Conservation (phyloP, 106 monocot species). For the Platanthera zijinensis region DNA sequence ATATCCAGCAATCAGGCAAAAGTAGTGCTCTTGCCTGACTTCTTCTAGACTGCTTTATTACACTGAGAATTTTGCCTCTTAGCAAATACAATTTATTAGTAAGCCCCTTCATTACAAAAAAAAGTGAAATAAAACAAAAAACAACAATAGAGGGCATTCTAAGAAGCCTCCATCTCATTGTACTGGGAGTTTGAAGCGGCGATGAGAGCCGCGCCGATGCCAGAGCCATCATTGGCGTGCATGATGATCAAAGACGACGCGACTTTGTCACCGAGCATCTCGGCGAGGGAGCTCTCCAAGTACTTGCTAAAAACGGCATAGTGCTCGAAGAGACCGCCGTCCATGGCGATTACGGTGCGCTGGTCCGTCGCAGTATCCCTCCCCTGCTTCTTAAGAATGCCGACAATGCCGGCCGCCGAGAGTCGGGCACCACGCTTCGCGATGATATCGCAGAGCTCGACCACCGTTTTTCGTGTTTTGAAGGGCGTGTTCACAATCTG, state of each 20-base stretch:
- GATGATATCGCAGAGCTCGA: constrained; percentile 46
- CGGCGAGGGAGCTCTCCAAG: constrained; percentile 51
- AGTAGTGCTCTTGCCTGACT: no score
- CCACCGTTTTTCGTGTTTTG: constrained; percentile 39
- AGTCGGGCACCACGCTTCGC: constrained; percentile 45
- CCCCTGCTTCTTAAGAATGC: constrained; percentile 69
- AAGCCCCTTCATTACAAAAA: no score
- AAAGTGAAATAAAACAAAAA: no score
- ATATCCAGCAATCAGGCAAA: no score
- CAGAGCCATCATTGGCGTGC: constrained; percentile 87
- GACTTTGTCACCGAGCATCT: constrained; percentile 67
- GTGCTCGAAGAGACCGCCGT: constrained; percentile 85
- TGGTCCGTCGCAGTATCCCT: constrained; percentile 27
- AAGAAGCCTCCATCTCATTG: constrained; percentile 22
- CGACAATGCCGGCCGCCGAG: constrained; percentile 49
- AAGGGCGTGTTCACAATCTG: constrained; percentile 43
- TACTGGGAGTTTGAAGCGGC: constrained; percentile 89
- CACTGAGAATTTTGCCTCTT: no score
- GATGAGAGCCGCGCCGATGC: constrained; percentile 82
- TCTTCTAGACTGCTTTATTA: no score
- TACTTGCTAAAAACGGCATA: constrained; percentile 58
- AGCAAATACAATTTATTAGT: no score
- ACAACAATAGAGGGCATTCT: neutral
- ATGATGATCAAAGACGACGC: constrained; percentile 25
- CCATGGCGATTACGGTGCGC: constrained; percentile 71